Percentiles rank a stretch among this genome's conserved stretches.
These are phyloP conservation scores for Debaryomyces hansenii DNA, from an alignment of 805 yeast species.

Conservation along the genomic window DNA sequence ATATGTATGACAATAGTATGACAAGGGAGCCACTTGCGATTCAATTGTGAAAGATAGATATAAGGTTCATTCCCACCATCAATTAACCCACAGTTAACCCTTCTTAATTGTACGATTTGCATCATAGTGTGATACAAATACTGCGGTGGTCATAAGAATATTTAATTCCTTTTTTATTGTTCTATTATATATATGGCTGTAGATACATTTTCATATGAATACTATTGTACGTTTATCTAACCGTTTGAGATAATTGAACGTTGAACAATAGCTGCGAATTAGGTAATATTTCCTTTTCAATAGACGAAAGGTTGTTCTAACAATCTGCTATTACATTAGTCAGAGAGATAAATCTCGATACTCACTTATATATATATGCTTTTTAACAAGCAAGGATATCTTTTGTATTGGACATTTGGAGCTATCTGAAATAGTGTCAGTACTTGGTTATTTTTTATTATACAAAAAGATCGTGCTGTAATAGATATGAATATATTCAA, in stretches of 20 bases:
- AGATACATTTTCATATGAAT: not conserved
- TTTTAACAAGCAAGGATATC: too few relatives aligned
- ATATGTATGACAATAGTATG: too few relatives aligned
- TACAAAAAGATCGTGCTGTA: not conserved
- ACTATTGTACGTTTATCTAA: not conserved
- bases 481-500: constrained; percentile 9
- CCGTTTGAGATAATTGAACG: not conserved
- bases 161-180: not conserved
- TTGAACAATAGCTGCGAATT: not conserved
- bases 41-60: too few relatives aligned
- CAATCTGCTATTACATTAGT: not conserved
- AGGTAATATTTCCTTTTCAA: not conserved
- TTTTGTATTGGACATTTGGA: too few relatives aligned
- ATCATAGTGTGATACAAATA: not conserved
- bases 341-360: not conserved
- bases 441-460: not conserved
- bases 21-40: too few relatives aligned
- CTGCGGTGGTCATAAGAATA: not conserved
- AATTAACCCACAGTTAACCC: too few relatives aligned
- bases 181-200: not conserved
- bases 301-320: not conserved
- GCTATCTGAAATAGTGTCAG: too few relatives aligned
- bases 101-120: too few relatives aligned
- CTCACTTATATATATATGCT: not conserved
- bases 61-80: too few relatives aligned